Base-by-base conservation (phyloP, 352 stramenopile species). In the Saprolegnia parasitica region DNA sequence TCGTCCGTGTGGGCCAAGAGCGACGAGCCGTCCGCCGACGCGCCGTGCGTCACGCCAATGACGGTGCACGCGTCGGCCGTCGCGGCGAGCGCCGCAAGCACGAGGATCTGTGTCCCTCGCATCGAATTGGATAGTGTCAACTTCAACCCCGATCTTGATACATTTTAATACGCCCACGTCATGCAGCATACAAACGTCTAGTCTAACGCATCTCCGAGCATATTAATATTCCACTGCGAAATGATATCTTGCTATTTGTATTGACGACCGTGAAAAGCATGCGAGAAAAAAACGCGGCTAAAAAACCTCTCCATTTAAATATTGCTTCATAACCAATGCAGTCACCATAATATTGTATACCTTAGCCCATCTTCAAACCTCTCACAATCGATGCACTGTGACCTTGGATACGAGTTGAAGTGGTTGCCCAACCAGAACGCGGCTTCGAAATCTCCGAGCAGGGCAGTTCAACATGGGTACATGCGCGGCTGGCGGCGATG, bases 1-100 rank as follows among this genome's bases (percentile, higher is more conserved):
- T 95, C 87, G 50, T 95, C 85, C 32, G 87, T 98, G 74, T 98
- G 90, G 0, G 90, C 91, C 23, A 95, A 81, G 57, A 98, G 73
- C 39, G 91, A 93, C 29, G 88, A 91, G 52, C 91, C 90, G 56
- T 96, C 87, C 0, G 60, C 60, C 50, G 82, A 91, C 0, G 92
- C 92, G 45, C 85, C 77, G 65, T 73, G 79, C 18, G 88, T 90
- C 16, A 96, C 81, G 5, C 79, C 83, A 42, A 98, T 96, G 32
- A 94, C 85, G 10, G 93, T 98, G 73, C 93, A 98, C 20, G 72
- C 83, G 50, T 70, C 20, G 18, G 32, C 61, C 5, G 9, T 26
- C 11, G 37, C 39, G 32, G 9, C 52, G 20, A 29, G 15, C 4
- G 40, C 56, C 1, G 40, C 61, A 16, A 56, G 29, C 56, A 40